Percentiles rank a stretch among this genome's conserved stretches.
Conservation (phyloP, 1,139 yeast species). For the Pneumocystis wakefieldiae region DNA sequence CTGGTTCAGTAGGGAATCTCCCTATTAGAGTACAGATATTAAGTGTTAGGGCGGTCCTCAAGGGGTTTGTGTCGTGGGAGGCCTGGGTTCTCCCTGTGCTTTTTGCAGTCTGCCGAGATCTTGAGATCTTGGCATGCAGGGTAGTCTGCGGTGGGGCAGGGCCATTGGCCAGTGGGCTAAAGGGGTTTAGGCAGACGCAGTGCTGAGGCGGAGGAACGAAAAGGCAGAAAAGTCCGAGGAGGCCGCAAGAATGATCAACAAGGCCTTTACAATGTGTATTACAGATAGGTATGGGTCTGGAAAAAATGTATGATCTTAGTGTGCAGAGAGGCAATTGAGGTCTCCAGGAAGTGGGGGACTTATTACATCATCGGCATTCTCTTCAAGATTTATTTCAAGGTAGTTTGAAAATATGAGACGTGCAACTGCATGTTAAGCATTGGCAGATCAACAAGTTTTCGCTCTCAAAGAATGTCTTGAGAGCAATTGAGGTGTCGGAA, state of each 20-base stretch:
- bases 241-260: slow-evolving; percentile 41
- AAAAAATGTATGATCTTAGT: background rate
- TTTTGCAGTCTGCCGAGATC: slow-evolving; percentile 40
- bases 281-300: slow-evolving; percentile 36
- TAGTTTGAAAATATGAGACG: slow-evolving; percentile 21
- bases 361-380: slow-evolving; percentile 62
- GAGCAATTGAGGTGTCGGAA: slow-evolving; percentile 50
- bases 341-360: slow-evolving; percentile 49
- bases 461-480: slow-evolving; percentile 63
- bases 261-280: slow-evolving; percentile 60
- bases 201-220: slow-evolving; percentile 15
- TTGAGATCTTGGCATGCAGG: slow-evolving; percentile 30
- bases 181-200: slow-evolving; percentile 4
- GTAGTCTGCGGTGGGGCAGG: slow-evolving; percentile 15
- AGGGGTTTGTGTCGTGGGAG: slow-evolving; percentile 4
- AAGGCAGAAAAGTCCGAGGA: slow-evolving; percentile 41
- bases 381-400: slow-evolving; percentile 53
- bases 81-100: slow-evolving; percentile 52
- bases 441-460: slow-evolving; percentile 50
- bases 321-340: slow-evolving; percentile 31
- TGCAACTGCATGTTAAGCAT: slow-evolving; percentile 14
- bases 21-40: background rate
- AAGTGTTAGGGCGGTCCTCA: background rate
- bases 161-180: too few relatives aligned
- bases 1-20: background rate